Evolutionary conservation across 129 eudicot genomes (phyloP).

Genomic region (Heracleum sosnowskyi): DNA sequence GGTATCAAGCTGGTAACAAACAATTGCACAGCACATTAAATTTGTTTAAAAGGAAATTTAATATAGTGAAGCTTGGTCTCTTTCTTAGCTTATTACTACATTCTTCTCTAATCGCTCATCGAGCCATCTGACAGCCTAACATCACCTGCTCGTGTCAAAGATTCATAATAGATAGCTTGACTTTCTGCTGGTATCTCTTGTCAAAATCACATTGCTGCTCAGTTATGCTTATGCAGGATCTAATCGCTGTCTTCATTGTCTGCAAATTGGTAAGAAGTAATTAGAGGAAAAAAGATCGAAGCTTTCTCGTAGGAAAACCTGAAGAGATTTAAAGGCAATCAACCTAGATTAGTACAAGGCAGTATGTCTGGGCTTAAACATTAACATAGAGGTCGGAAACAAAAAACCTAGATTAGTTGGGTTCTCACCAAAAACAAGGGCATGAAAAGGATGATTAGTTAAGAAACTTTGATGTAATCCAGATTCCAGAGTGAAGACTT

Average conservation of each 20-base stretch:
- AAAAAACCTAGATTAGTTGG: neutral
- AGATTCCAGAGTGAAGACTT: neutral
- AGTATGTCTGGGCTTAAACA: neutral
- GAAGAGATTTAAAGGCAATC: neutral
- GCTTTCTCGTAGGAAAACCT: neutral
- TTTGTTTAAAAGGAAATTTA: neutral
- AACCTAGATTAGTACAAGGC: neutral
- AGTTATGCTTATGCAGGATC: neutral
- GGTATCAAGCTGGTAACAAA: neutral
- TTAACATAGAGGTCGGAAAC: neutral
- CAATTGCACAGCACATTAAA: neutral
- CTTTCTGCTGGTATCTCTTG: neutral
- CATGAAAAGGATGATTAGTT: neutral
- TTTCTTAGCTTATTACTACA: neutral
- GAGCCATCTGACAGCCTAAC: neutral
- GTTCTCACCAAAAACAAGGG: neutral
- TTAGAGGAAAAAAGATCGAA: neutral
- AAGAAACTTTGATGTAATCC: neutral
- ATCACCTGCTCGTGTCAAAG: neutral
- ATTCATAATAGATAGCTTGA: neutral
- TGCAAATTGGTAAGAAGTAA: neutral
- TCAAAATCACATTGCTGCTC: neutral
- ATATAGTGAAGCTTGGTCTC: neutral
- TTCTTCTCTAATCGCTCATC: neutral
- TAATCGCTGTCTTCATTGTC: slow-evolving; percentile 10